Conservation (phyloP, 2,329 filamentous ascomycete genomes). For the Cladophialophora chaetospira region DNA sequence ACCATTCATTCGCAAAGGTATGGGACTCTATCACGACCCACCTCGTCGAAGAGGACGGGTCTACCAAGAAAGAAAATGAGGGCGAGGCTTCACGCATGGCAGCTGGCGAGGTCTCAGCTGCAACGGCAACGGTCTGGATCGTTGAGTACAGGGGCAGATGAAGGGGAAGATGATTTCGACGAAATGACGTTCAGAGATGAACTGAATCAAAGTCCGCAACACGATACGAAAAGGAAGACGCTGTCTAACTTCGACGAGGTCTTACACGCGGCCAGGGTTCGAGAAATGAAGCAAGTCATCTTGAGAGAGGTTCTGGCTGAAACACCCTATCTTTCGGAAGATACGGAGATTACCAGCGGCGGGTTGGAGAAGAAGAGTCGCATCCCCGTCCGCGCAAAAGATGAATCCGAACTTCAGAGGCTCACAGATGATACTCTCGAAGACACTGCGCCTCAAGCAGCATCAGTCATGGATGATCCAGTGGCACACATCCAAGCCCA, state of each 20-base stretch:
- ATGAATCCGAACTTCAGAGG: no score
- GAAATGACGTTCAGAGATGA: no score
- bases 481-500: background rate
- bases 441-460: no score
- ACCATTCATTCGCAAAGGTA: slow-evolving; percentile 46
- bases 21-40: slow-evolving; percentile 43
- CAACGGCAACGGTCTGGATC: background rate
- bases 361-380: background rate
- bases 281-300: slow-evolving; percentile 38
- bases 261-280: slow-evolving; percentile 8
- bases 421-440: no score
- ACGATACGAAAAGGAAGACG: background rate
- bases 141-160: no score
- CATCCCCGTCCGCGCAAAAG: background rate
- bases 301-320: slow-evolving; percentile 28
- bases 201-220: no score
- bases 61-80: slow-evolving; percentile 38
- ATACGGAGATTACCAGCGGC: background rate
- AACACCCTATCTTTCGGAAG: background rate
- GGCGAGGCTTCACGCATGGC: slow-evolving; percentile 26
- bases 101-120: background rate
- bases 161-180: no score
- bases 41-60: slow-evolving; percentile 45
- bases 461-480: no score
- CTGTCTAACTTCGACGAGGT: slow-evolving; percentile 2